These are phyloP conservation scores for Physaria fendleri DNA, from an alignment of 345 rosid species.

Conservation along the genomic window DNA sequence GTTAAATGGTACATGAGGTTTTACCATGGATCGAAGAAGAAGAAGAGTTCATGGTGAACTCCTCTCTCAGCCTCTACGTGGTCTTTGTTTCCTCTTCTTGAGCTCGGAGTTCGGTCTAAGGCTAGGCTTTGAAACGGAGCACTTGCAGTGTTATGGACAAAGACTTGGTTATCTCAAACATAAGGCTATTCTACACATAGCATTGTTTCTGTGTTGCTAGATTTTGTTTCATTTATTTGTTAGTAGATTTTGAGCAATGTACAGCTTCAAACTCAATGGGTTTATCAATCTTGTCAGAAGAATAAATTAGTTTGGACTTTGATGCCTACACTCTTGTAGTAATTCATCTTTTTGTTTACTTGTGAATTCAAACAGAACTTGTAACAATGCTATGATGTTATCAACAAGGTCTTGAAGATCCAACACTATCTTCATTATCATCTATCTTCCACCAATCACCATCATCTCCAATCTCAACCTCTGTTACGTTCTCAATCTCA, in stretches of 20 bases:
- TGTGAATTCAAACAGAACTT: constrained; percentile 3
- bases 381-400: not conserved
- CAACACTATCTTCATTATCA: constrained; percentile 37
- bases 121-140: not conserved
- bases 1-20: constrained; percentile 60
- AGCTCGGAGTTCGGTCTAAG: constrained; percentile 5
- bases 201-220: constrained; percentile 26
- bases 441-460: constrained; percentile 70
- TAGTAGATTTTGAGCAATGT: constrained; percentile 27
- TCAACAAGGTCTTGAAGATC: no score
- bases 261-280: constrained; percentile 19
- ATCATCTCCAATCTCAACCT: no score
- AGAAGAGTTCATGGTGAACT: constrained; percentile 39
- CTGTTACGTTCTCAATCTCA: constrained; percentile 21
- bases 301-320: constrained; percentile 18
- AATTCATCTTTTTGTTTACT: constrained; percentile 9
- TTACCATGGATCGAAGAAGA: constrained; percentile 40
- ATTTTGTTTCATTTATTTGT: constrained; percentile 25
- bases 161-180: constrained; percentile 11
- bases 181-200: constrained; percentile 14
- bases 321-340: constrained; percentile 18
- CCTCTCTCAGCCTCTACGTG: not conserved
- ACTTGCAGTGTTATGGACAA: constrained; percentile 2
- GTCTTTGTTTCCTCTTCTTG: not conserved
- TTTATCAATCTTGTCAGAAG: not conserved